These are phyloP conservation scores for Gossypium lobatum DNA, from an alignment of 441 rosid genomes.

Conservation along the genomic window DNA sequence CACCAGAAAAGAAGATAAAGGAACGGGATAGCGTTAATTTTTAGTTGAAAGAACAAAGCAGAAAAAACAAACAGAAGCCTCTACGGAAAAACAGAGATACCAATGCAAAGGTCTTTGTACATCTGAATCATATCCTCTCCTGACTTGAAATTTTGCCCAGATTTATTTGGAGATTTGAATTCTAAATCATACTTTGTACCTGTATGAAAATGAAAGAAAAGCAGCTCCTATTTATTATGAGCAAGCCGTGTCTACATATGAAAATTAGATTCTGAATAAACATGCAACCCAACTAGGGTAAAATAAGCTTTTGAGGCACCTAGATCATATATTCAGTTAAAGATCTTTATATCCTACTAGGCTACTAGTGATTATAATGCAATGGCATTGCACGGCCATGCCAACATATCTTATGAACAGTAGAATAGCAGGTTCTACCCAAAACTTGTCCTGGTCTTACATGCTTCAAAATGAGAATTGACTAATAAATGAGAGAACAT, in stretches of 20 bases:
- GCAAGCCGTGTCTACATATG: not conserved
- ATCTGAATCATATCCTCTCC: constrained; percentile 92
- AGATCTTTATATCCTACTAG: not conserved
- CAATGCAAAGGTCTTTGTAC: constrained; percentile 77
- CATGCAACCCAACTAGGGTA: constrained; percentile 6
- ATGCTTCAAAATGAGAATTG: constrained; percentile 3
- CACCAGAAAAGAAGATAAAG: constrained; percentile 11
- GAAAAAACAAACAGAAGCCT: constrained; percentile 12
- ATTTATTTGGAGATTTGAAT: constrained; percentile 56
- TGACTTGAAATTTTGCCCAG: constrained; percentile 88
- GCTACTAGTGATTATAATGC: not conserved
- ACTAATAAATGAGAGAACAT: constrained; percentile 19
- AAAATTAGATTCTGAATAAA: not conserved
- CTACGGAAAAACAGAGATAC: constrained; percentile 33
- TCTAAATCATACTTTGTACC: constrained; percentile 96
- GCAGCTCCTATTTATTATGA: not conserved
- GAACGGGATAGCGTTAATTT: constrained; percentile 5
- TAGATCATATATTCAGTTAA: not conserved
- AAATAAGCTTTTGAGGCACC: not conserved
- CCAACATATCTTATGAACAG: not conserved
- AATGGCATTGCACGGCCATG: not conserved
- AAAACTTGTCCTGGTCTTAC: not conserved
- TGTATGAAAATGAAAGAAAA: constrained; percentile 18
- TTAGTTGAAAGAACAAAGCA: constrained; percentile 1
- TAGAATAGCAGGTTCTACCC: not conserved